Base-by-base conservation (phyloP, 495 filamentous ascomycete species). In the Terfezia boudieri region DNA sequence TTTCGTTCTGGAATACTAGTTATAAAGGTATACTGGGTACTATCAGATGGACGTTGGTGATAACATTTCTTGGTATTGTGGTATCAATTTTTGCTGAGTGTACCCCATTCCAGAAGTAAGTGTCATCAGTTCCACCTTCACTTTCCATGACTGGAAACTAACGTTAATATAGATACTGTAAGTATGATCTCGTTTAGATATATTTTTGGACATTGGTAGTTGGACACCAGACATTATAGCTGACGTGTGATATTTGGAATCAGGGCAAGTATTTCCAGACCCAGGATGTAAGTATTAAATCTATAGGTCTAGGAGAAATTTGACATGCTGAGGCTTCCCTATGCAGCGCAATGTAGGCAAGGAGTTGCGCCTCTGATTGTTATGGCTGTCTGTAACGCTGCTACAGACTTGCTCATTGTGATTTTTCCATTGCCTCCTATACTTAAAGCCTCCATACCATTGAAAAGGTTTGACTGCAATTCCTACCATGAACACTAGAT, bases 371-470 rank as follows among this genome's bases (percentile, higher is more conserved):
- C 95, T 59, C 76, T 96, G 26, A 69, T 93, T 56, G 86, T 83
- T 9, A 90, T 93, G 83, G 88, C 83, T 3, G 73, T 76, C 17
- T 81, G 81, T 63, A 88, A 94, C 61, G 77, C 94, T 55, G 70
- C 92, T 38, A 93, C 88, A 35, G 90, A 98, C 64, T 68, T 95
- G 8, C 70, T 93, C 4, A 76, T 98, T 32, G 77, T 96, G 41
- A 72, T 79, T 52, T 93, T 94, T 59, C 90, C 90, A 0, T 80
- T 95, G 37, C 84, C 87, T 0, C 81, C 94, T 53, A 82, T 96
- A 53, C 61, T 93, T 37, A 4, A 2, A 20, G 72, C 74, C 49
- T 83, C 81, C 16, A 67, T 75, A 10, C 86, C 94, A 80, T 63
- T 71, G 0, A 58, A 76, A 36, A 83, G 75, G 55, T 32, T 7